Evolutionary conservation across 1,284 basidiomycete genomes (phyloP), one percentile per base, ranked within the genome.

Genomic region (Melampsora occidentalis): DNA sequence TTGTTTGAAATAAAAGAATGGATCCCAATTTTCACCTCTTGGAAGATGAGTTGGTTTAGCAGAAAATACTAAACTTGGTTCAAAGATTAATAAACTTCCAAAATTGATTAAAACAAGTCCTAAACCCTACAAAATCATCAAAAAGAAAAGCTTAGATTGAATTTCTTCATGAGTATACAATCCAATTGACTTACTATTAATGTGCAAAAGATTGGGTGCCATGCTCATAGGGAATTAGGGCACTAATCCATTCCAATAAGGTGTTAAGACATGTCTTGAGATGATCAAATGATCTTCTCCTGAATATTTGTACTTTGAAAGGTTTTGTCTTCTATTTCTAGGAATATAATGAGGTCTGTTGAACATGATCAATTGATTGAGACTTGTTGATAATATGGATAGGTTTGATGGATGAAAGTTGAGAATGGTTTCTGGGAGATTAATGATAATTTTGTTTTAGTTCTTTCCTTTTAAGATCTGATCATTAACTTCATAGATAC

Each of bases 161-260:
- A n/a, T n/a, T n/a, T n/a, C n/a, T n/a, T n/a, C n/a, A n/a, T n/a
- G n/a, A n/a, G n/a, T n/a, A n/a, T n/a, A n/a, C n/a, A 46, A 33
- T 16, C 28, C 31, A 35, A 35, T 14, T 22, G 46, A 85, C 90
- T 79, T 81, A 95, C 94, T 64, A 78, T 71, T 28, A 69, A 90
- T 88, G 85, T 85, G 79, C n/a, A 85, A 84, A 20, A 82, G 82
- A 80, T 99, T 99, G 2, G 97, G 97, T 0, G 97, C 96, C 25
- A 98, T 86, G 65, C 85, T 90, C 69, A 87, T 86, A 0, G 96
- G 97, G 88, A 95, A 97, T 46, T 94, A 86, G 16, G 89, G 92
- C 68, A 98, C 93, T 79, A 98, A 90, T 90, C 91, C 91, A 78
- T 87, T 94, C 96, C 96, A 99, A 85, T 91, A 98, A 1, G 93